Conservation (phyloP, 164 flowering plant genomes). For the Tinospora cordifolia region DNA sequence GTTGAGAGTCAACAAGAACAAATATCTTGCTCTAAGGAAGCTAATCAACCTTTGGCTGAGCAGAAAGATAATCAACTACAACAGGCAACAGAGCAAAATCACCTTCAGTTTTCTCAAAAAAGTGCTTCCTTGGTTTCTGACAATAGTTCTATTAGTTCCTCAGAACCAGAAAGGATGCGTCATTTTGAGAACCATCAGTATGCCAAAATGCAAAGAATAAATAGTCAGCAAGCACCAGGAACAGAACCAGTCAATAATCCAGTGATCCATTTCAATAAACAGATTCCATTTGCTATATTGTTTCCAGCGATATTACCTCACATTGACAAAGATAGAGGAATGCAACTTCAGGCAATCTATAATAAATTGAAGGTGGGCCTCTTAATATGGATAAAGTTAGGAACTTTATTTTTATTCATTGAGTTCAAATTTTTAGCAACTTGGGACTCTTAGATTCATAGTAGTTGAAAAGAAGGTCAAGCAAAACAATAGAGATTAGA, state of each 20-base stretch:
- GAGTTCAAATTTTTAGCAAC: not conserved
- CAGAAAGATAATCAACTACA: slow-evolving; percentile 30
- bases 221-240: slow-evolving; percentile 34
- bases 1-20: slow-evolving; percentile 36
- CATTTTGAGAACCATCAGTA: slow-evolving; percentile 36
- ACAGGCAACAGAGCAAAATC: slow-evolving; percentile 24
- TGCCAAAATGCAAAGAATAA: slow-evolving; percentile 35
- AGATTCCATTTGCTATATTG: slow-evolving; percentile 65
- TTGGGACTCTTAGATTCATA: not conserved
- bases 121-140: slow-evolving; percentile 32
- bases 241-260: slow-evolving; percentile 32
- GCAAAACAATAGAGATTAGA: not conserved
- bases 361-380: slow-evolving; percentile 54
- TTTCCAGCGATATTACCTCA: slow-evolving; percentile 66
- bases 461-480: not conserved
- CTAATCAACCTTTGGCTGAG: slow-evolving; percentile 19
- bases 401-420: not conserved
- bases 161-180: slow-evolving; percentile 30
- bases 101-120: slow-evolving; percentile 32
- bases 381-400: slow-evolving; percentile 1
- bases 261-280: slow-evolving; percentile 30
- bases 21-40: slow-evolving; percentile 27
- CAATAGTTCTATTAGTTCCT: slow-evolving; percentile 22
- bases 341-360: slow-evolving; percentile 67
- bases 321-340: slow-evolving; percentile 76